Conservation (phyloP, 345 rosid species). For the Sonneratia caseolaris region DNA sequence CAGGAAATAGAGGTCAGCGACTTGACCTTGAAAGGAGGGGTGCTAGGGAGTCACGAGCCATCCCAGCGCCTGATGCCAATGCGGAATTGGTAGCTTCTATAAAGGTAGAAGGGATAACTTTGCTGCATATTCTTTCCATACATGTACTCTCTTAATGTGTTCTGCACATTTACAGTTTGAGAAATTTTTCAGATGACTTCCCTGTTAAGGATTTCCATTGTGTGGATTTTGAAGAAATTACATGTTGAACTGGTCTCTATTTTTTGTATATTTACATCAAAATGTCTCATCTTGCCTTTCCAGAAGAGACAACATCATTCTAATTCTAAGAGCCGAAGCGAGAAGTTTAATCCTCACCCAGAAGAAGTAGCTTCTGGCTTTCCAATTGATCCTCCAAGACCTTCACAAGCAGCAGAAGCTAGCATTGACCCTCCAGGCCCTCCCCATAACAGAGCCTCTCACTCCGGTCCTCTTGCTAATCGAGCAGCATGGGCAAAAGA, state of each 20-base stretch:
- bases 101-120: slow-evolving; percentile 41
- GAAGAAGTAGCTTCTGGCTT: slow-evolving; percentile 99
- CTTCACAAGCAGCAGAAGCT: slow-evolving; percentile 65
- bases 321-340: slow-evolving; percentile 81
- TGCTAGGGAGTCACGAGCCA: slow-evolving; percentile 75
- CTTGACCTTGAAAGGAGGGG: slow-evolving; percentile 63
- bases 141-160: background rate
- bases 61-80: slow-evolving; percentile 95
- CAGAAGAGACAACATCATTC: slow-evolving; percentile 83
- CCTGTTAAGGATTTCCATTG: too few relatives aligned
- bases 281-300: slow-evolving; percentile 5
- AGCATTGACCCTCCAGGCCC: slow-evolving; percentile 50
- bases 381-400: slow-evolving; percentile 93
- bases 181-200: background rate
- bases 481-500: slow-evolving; percentile 71
- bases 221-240: too few relatives aligned
- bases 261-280: background rate
- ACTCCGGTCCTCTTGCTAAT: slow-evolving; percentile 84
- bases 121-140: too few relatives aligned
- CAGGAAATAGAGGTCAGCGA: slow-evolving; percentile 65
- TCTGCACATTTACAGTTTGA: too few relatives aligned
- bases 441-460: slow-evolving; percentile 75
- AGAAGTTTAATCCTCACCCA: slow-evolving; percentile 93
- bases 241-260: background rate
- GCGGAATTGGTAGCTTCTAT: slow-evolving; percentile 76